Base-by-base conservation (phyloP, 1,139 yeast species). In the Blastobotrys aristatus region DNA sequence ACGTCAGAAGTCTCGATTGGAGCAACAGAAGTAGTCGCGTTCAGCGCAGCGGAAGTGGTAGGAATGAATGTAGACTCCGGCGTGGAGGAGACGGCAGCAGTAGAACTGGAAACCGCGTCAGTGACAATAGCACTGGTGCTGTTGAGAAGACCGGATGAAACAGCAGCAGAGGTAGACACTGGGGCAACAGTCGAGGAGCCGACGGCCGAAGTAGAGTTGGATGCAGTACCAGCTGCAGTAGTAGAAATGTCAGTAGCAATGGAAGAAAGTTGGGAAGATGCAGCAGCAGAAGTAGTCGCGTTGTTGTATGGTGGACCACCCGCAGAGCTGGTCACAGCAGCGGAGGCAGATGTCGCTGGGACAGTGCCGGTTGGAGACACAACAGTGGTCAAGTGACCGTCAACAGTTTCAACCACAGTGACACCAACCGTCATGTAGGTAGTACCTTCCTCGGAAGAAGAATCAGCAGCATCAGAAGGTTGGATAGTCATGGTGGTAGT, bases 1-100 rank as follows among this genome's bases (percentile, higher is more conserved):
- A 35, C 26, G 13, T 16, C 42, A 39, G 48, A 36, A 29, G 44
- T 37, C n/a, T n/a, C n/a, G n/a, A n/a, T n/a, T n/a, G n/a, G n/a
- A n/a, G n/a, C n/a, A n/a, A n/a, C n/a, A n/a, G n/a, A n/a, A n/a
- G n/a, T n/a, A n/a, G n/a, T n/a, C 4, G 40, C 22, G 3, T 30
- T 24, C 6, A 20, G 16, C 11, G 45, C 17, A 17, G 40, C 45
- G 16, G 45, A 26, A 14, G 39, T 14, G 10, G 21, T 32, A n/a
- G n/a, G n/a, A n/a, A n/a, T n/a, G n/a, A n/a, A n/a, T n/a, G n/a
- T n/a, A n/a, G n/a, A n/a, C n/a, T n/a, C n/a, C n/a, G n/a, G n/a
- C n/a, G n/a, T n/a, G n/a, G n/a, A n/a, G 24, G 45, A 29, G 17
- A 34, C 45, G 17, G 33, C 29, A 30, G 40, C 16, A 21, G 46